Percentiles rank a stretch among this genome's conserved stretches.
These are phyloP conservation scores for Pyropia yezoensis DNA, from an alignment of 23 red algal species.

Conservation along the genomic window DNA sequence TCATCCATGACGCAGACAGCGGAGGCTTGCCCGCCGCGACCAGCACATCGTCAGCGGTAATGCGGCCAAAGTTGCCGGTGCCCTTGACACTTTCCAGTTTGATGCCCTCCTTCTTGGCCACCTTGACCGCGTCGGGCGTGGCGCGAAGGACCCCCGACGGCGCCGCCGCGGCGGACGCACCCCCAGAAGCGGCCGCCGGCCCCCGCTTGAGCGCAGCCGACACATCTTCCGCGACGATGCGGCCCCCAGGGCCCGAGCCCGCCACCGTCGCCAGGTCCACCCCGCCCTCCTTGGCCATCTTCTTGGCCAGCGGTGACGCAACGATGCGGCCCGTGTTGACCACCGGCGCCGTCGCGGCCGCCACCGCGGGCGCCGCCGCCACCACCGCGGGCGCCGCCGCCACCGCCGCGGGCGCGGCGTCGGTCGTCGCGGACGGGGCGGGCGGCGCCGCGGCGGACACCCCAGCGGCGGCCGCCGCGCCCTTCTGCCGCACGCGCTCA, in stretches of 20 bases:
- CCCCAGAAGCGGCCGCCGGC: neutral
- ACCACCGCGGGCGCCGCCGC: constrained; percentile 2
- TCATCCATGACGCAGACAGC: neutral
- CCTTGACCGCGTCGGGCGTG: constrained; percentile 83
- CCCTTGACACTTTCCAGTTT: constrained; percentile 49
- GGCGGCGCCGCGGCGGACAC: constrained; percentile 4
- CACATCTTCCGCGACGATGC: constrained; percentile 72
- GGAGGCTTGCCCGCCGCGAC: constrained; percentile 72
- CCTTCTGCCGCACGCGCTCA: constrained; percentile 67
- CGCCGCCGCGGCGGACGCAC: constrained; percentile 13
- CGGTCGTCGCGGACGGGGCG: no score
- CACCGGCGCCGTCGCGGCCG: constrained; percentile 7
- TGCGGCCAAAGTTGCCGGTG: constrained; percentile 79
- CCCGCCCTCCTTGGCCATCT: constrained; percentile 54
- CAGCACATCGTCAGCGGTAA: constrained; percentile 77
- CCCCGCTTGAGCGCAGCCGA: constrained; percentile 8
- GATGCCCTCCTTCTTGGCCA: constrained; percentile 77
- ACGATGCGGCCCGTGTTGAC: constrained; percentile 70
- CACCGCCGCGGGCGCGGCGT: constrained; percentile 1
- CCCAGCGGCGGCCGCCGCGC: constrained; percentile 1
- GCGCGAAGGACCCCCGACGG: constrained; percentile 35
- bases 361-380: constrained; percentile 1
- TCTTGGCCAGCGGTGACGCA: constrained; percentile 79
- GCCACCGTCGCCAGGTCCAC: constrained; percentile 58
- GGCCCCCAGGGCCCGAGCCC: constrained; percentile 64